Percentiles rank a stretch among this genome's conserved stretches.
These are phyloP conservation scores for Aechmea fasciata DNA, from an alignment of 176 grass and related monocot species.

Conservation along the genomic window DNA sequence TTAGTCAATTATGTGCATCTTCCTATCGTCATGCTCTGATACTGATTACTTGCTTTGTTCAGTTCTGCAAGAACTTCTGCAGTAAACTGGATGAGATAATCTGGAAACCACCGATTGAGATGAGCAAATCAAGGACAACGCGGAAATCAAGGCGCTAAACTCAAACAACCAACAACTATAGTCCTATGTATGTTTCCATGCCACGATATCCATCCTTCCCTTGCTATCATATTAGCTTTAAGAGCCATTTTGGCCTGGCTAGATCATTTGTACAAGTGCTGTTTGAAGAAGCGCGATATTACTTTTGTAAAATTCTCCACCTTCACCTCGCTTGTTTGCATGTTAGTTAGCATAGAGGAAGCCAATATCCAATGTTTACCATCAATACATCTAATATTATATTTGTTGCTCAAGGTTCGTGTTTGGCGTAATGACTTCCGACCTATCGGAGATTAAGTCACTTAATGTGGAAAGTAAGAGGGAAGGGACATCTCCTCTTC, in stretches of 20 bases:
- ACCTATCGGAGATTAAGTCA: too few species aligned
- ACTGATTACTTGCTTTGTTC: slow-evolving; percentile 1
- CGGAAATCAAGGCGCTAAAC: slow-evolving; percentile 37
- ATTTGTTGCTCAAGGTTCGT: too few species aligned
- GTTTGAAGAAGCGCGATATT: too few species aligned
- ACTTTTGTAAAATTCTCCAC: too few species aligned
- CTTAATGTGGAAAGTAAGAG: too few species aligned
- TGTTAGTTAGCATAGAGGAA: too few species aligned
- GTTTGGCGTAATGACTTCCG: too few species aligned
- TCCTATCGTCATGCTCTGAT: background rate
- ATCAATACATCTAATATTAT: too few species aligned
- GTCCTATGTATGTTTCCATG: background rate
- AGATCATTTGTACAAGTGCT: background rate
- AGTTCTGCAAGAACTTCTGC: slow-evolving; percentile 76
- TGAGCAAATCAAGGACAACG: slow-evolving; percentile 49
- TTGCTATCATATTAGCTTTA: background rate
- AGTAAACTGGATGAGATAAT: slow-evolving; percentile 91
- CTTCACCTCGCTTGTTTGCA: too few species aligned
- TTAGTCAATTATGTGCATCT: slow-evolving; percentile 6
- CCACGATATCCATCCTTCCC: background rate
- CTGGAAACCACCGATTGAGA: slow-evolving; percentile 58
- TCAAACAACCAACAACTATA: too few species aligned
- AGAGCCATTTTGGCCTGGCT: background rate
- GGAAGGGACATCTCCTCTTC: too few species aligned
- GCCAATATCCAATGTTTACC: too few species aligned